Base-by-base conservation (phyloP, 768 basidiomycete genomes). In the Mycena rebaudengoi region DNA sequence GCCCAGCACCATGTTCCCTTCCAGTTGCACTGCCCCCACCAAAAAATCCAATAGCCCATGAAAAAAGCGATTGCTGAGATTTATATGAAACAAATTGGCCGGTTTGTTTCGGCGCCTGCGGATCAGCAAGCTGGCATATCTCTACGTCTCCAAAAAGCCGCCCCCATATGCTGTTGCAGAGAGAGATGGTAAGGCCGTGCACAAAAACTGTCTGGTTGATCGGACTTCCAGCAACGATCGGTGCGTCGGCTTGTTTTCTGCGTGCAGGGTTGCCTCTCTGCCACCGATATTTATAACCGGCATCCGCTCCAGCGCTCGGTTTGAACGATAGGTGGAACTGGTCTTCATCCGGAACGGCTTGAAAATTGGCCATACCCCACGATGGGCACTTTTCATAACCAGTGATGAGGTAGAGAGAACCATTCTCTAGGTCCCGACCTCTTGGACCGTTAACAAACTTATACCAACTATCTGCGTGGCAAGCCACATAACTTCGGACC, bases 371-470 rank as follows among this genome's bases (percentile, higher is more conserved):
- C 11, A 54, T 62, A 5, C 45, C 69, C 69, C 69, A 70, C 20
- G 44, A 60, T 6, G 35, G 37, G 3, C 60, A 35, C 40, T 70
- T 70, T 25, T 68, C 62, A 28, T 61, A 66, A 4, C 69, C 69
- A 21, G 69, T 70, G 45, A 70, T 50, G 41, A 70, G 52, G 57
- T 68, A 70, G 2, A 70, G 45, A 12, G 64, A 44, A 4, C 64
- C 61, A 28, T 66, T 68, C 28, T 40, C 40, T 14, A 49, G 46
- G n/a, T 52, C 48, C 7, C 64, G 37, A 0, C 53, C 65, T 33
- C 56, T n/a, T 6, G 40, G 5, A 3, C 29, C 50, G 18, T 43
- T 66, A 23, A 65, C 53, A 39, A 63, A 66, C 18, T 41, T 28
- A 32, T 68, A 68, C 64, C 64, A 66, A 29, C 32, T 61, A 21